These are phyloP conservation scores for Chrysosporium queenslandicum DNA, from an alignment of 2,329 filamentous ascomycete genomes.

Conservation along the genomic window DNA sequence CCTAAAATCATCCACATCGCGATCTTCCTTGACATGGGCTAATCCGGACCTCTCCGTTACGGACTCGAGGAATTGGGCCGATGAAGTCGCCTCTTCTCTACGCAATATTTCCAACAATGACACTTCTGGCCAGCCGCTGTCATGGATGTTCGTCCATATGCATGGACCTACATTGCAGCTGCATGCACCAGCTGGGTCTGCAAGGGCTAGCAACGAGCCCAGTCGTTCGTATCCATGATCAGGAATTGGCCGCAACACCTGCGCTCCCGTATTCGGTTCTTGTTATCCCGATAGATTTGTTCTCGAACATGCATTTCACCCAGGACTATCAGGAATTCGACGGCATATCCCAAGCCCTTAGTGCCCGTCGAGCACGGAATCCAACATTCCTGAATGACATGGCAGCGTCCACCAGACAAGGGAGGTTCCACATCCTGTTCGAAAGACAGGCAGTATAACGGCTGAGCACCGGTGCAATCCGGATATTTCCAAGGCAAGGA, in stretches of 20 bases:
- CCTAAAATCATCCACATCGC: not conserved
- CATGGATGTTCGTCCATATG: not conserved
- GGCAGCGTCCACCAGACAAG: too few relatives aligned
- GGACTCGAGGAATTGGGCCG: not conserved
- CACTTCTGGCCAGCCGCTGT: not conserved
- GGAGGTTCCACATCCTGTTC: not conserved
- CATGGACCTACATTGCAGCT: not conserved
- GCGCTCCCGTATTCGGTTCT: constrained; percentile 1
- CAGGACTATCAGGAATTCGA: not conserved
- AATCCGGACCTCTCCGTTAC: too few relatives aligned
- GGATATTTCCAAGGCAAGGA: not conserved
- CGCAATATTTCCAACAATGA: not conserved
- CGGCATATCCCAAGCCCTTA: not conserved
- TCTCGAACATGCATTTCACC: constrained; percentile 4
- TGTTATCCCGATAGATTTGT: not conserved
- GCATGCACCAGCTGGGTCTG: not conserved
- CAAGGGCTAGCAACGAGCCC: not conserved
- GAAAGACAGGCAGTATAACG: not conserved
- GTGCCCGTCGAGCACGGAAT: not conserved
- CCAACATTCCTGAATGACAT: not conserved
- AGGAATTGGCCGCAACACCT: not conserved
- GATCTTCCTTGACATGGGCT: not conserved
- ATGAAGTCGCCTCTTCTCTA: not conserved
- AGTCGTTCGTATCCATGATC: constrained; percentile 2
- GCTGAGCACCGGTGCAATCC: constrained; percentile 5